Conservation (phyloP, 2,329 filamentous ascomycete genomes). For the Talaromyces sp. region DNA sequence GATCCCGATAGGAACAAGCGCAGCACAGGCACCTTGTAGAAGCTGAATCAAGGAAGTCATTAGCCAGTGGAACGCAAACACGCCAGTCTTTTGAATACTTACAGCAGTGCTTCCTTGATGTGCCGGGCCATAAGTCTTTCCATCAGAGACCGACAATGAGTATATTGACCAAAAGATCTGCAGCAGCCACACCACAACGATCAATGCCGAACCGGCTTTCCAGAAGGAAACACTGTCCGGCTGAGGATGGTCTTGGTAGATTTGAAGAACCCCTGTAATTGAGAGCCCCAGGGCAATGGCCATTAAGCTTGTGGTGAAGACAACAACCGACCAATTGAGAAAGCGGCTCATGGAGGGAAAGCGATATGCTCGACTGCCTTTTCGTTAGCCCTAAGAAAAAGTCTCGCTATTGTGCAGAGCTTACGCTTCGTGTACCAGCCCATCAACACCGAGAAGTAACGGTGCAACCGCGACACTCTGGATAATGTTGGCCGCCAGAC, state of each 20-base stretch:
- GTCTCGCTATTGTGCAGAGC: constrained; percentile 5
- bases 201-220: constrained; percentile 2
- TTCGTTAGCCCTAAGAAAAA: neutral
- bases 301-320: neutral
- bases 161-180: neutral
- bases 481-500: constrained; percentile 27
- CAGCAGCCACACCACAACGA: neutral
- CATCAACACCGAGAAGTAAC: constrained; percentile 21
- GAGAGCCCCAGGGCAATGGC: neutral
- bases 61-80: neutral
- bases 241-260: neutral
- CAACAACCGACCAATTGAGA: neutral
- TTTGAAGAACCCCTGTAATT: neutral
- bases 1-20: constrained; percentile 19
- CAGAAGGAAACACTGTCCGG: neutral
- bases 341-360: constrained; percentile 4
- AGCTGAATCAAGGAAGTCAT: constrained; percentile 7
- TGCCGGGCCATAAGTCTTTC: neutral
- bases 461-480: constrained; percentile 36
- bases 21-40: constrained; percentile 9
- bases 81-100: neutral
- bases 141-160: neutral
- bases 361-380: constrained; percentile 16
- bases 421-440: constrained; percentile 33
- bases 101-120: constrained; percentile 2